These are phyloP conservation scores for Berberis thunbergii DNA, from an alignment of 164 flowering plant genomes.

Conservation along the genomic window DNA sequence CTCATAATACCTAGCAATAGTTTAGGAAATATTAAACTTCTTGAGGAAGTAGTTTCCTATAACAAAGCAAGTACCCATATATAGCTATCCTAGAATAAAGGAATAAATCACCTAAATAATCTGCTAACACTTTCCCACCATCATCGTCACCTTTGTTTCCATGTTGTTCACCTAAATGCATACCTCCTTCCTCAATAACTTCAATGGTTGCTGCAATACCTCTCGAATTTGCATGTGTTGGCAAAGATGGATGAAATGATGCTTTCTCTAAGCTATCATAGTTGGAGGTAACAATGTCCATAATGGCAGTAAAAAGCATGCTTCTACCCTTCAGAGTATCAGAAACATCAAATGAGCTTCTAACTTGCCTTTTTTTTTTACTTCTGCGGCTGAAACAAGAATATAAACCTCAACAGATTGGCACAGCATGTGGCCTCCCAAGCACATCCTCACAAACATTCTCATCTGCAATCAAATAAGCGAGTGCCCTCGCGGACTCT, in stretches of 20 bases:
- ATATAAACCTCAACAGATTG: conserved; percentile 67
- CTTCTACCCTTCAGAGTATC: conserved; percentile 88
- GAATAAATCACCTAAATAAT: no score
- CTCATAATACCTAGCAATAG: no score
- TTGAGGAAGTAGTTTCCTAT: no score
- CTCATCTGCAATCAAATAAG: no score
- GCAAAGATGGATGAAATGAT: conserved; percentile 50
- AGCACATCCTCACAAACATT: no score
- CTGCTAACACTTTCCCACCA: conserved; percentile 60
- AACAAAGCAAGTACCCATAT: no score
- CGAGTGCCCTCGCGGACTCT: no score
- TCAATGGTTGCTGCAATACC: conserved; percentile 87
- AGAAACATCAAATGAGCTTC: conserved; percentile 56
- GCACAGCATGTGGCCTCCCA: no score
- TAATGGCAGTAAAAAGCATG: conserved; percentile 95
- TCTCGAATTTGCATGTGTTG: conserved; percentile 62
- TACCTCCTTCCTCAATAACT: conserved; percentile 83
- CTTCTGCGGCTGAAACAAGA: conserved; percentile 72
- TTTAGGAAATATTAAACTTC: no score
- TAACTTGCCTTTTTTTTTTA: conserved; percentile 47
- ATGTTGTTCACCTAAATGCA: conserved; percentile 60
- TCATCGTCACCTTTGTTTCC: conserved; percentile 50
- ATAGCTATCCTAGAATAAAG: no score
- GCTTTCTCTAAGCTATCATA: conserved; percentile 52
- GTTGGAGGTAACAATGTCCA: conserved; percentile 88